Percentiles rank a stretch among this genome's conserved stretches.
Conservation (phyloP, 768 basidiomycete species). For the Termitomyces sp. region DNA sequence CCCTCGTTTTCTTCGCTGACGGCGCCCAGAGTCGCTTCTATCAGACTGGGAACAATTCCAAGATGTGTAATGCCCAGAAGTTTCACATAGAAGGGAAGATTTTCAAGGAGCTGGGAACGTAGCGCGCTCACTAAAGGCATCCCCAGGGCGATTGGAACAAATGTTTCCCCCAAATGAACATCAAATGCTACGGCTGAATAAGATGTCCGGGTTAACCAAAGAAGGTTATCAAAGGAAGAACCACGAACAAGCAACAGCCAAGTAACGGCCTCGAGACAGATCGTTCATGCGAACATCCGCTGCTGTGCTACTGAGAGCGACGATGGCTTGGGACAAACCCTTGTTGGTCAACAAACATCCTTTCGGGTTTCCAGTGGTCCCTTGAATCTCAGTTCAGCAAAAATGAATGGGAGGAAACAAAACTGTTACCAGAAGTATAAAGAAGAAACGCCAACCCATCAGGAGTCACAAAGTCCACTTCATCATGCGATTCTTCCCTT, state of each 20-base stretch:
- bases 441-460: slow-evolving; percentile 42
- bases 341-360: slow-evolving; percentile 42
- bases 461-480: slow-evolving; percentile 28
- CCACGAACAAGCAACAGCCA: slow-evolving; percentile 37
- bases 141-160: slow-evolving; percentile 41
- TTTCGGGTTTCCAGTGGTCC: slow-evolving; percentile 52
- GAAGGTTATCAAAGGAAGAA: background rate
- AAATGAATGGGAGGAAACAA: background rate
- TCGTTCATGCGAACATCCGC: slow-evolving; percentile 28
- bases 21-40: slow-evolving; percentile 46
- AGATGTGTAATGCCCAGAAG: slow-evolving; percentile 44
- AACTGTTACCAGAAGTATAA: slow-evolving; percentile 45
- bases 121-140: slow-evolving; percentile 43
- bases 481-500: slow-evolving; percentile 23
- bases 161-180: slow-evolving; percentile 46
- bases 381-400: slow-evolving; percentile 20
- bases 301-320: slow-evolving; percentile 32
- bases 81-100: slow-evolving; percentile 36
- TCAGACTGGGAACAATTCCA: slow-evolving; percentile 51
- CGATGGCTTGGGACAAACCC: slow-evolving; percentile 30
- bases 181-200: slow-evolving; percentile 49
- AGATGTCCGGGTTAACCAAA: slow-evolving; percentile 4
- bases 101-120: slow-evolving; percentile 43
- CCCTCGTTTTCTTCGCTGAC: slow-evolving; percentile 23
- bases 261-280: slow-evolving; percentile 40